Conservation (phyloP, 768 basidiomycete genomes). For the Boletellus emodensis region DNA sequence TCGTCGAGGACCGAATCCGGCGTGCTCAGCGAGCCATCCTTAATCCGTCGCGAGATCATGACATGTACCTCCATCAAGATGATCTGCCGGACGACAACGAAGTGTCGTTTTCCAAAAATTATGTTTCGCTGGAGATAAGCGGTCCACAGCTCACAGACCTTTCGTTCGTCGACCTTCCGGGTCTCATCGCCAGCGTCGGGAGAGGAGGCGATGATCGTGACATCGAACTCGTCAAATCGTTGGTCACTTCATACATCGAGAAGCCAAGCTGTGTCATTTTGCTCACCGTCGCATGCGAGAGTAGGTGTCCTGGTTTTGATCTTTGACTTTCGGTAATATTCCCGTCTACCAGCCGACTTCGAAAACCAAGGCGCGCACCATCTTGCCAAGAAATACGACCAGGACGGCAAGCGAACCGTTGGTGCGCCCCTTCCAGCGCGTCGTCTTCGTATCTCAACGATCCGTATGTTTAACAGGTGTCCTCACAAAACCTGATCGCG, state of each 20-base stretch:
- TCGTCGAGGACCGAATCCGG: slow-evolving; percentile 64
- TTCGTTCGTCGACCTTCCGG: slow-evolving; percentile 63
- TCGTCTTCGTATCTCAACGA: slow-evolving; percentile 38
- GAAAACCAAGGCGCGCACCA: slow-evolving; percentile 74
- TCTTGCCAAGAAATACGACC: slow-evolving; percentile 59
- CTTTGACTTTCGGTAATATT: slow-evolving; percentile 32
- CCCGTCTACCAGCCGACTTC: slow-evolving; percentile 60
- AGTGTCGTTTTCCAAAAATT: slow-evolving; percentile 50
- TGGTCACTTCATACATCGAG: slow-evolving; percentile 58
- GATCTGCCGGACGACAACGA: slow-evolving; percentile 11
- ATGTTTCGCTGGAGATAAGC: slow-evolving; percentile 54
- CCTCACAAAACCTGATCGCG: slow-evolving; percentile 71
- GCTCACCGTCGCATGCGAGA: slow-evolving; percentile 51
- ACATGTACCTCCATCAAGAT: slow-evolving; percentile 13
- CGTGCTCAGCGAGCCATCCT: slow-evolving; percentile 64
- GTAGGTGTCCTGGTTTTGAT: slow-evolving; percentile 8
- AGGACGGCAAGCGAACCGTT: slow-evolving; percentile 62
- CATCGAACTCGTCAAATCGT: slow-evolving; percentile 55
- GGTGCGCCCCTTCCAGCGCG: slow-evolving; percentile 50
- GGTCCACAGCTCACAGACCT: slow-evolving; percentile 59
- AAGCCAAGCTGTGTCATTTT: slow-evolving; percentile 68
- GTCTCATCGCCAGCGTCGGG: slow-evolving; percentile 57
- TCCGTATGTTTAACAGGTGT: slow-evolving; percentile 8
- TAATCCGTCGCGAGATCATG: slow-evolving; percentile 41
- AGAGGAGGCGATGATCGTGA: slow-evolving; percentile 48